Conservation (phyloP, 805 yeast genomes). For the Blastobotrys chiropterorum region DNA sequence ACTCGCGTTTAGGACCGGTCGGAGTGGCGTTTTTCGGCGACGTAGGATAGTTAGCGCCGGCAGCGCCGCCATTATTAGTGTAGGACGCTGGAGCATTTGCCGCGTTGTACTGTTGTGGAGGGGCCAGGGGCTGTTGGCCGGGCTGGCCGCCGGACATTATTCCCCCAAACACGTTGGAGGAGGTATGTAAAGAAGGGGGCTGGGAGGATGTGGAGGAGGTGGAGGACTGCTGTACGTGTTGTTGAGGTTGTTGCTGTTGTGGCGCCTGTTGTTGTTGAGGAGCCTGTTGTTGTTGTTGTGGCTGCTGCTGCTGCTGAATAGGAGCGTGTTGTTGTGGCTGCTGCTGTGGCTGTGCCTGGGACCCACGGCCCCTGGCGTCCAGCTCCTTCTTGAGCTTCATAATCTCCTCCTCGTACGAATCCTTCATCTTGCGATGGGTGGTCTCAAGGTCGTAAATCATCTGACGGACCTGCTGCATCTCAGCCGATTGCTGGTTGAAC, state of each 20-base stretch:
- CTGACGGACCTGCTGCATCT: conserved; percentile 88
- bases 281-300: conserved; percentile 11
- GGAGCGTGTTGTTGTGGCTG: conserved; percentile 12
- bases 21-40: conserved; percentile 14
- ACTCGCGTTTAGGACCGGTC: not conserved
- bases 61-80: conserved; percentile 11
- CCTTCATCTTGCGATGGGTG: conserved; percentile 92
- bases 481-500: conserved; percentile 85
- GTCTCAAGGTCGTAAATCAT: conserved; percentile 90
- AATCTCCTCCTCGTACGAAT: conserved; percentile 92
- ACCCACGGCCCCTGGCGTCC: conserved; percentile 63
- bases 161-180: conserved; percentile 28
- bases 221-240: not conserved
- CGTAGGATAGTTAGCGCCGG: conserved; percentile 8
- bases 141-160: conserved; percentile 24
- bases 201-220: conserved; percentile 16
- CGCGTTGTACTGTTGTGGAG: conserved; percentile 13
- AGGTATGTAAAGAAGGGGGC: conserved; percentile 26
- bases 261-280: conserved; percentile 25
- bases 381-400: conserved; percentile 77
- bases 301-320: conserved; percentile 17
- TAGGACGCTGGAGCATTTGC: conserved; percentile 14
- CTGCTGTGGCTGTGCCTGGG: conserved; percentile 17
- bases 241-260: conserved; percentile 35
- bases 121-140: conserved; percentile 8